Evolutionary conservation across 2,329 filamentous ascomycete genomes (phyloP).

Genomic region (Alternaria triticina): DNA sequence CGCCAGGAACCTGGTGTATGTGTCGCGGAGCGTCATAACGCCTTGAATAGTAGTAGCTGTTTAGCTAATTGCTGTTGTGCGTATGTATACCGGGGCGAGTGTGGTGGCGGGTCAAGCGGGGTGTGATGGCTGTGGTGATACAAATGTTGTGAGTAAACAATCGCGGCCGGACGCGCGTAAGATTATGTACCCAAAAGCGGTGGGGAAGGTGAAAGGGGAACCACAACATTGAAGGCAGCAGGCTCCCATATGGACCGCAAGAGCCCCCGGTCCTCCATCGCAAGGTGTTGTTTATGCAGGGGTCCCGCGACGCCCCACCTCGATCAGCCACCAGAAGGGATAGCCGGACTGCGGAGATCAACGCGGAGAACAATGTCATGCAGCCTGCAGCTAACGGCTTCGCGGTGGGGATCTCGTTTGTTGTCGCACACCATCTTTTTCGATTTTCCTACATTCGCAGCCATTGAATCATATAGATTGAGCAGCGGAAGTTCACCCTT

Average conservation of each 20-base stretch:
- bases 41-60: slow-evolving; percentile 5
- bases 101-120: slow-evolving; percentile 14
- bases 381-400: slow-evolving; percentile 11
- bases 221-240: slow-evolving; percentile 7
- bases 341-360: slow-evolving; percentile 17
- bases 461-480: neutral
- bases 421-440: neutral
- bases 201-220: slow-evolving; percentile 21
- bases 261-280: slow-evolving; percentile 9
- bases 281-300: slow-evolving; percentile 14
- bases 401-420: neutral
- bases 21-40: slow-evolving; percentile 42
- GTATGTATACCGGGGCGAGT: slow-evolving; percentile 13
- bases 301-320: slow-evolving; percentile 14
- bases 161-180: slow-evolving; percentile 6
- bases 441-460: neutral
- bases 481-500: neutral
- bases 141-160: slow-evolving; percentile 19
- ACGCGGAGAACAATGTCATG: slow-evolving; percentile 12
- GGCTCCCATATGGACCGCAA: slow-evolving; percentile 9
- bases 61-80: slow-evolving; percentile 16
- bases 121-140: slow-evolving; percentile 11
- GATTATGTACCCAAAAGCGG: slow-evolving; percentile 3
- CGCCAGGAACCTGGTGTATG: slow-evolving; percentile 56
- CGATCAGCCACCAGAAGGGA: slow-evolving; percentile 8